Base-by-base conservation (phyloP, 2,329 filamentous ascomycete genomes). In the Colletotrichum musae region DNA sequence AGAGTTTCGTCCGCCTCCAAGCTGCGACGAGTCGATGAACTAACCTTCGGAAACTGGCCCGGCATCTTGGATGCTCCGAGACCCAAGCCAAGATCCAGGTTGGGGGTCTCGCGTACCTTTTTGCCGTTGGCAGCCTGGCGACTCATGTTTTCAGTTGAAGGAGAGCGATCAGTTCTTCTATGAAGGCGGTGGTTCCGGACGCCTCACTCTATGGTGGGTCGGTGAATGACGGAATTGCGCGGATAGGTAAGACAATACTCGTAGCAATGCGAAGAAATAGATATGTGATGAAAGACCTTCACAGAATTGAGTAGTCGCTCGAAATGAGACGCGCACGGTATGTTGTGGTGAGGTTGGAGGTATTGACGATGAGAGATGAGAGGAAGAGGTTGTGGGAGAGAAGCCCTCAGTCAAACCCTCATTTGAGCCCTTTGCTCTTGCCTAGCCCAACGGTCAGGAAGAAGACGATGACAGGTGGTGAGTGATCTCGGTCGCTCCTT, bases 61-160 rank as follows among this genome's bases (percentile, higher is more conserved):
- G 52, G 59, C 45, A 64, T 57, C 36, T 64, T 64, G 7, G 28
- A 36, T 10, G 32, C 2, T 36, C 32, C 32, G 7, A 36, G 32
- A 6, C 10, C 32, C 7, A 36, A 36, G 32, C 48, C 53, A 48
- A 36, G 32, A 4, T 64, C 54, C 16, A 51, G 10, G 0, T n/a
- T 28, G 13, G 51, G 5, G 26, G 1, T 13, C 1, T 53, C 48
- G 13, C 28, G 53, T 0, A 13, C 13, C n/a, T 41, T 57, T 45
- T 64, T 64, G 15, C 21, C 18, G 16, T 58, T 53, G 7, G 52
- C 36, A 6, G 18, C 32, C 16, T 28, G 36, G 1, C 21, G 45
- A 24, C 58, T 45, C 59, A 52, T 53, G 5, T 6, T 15, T 39
- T 12, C 6, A 3, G 4, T 15, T 39, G 41, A n/a, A 15, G 5